These are phyloP conservation scores for Barnettozyma botsteinii DNA, from an alignment of 805 yeast genomes.

Conservation along the genomic window DNA sequence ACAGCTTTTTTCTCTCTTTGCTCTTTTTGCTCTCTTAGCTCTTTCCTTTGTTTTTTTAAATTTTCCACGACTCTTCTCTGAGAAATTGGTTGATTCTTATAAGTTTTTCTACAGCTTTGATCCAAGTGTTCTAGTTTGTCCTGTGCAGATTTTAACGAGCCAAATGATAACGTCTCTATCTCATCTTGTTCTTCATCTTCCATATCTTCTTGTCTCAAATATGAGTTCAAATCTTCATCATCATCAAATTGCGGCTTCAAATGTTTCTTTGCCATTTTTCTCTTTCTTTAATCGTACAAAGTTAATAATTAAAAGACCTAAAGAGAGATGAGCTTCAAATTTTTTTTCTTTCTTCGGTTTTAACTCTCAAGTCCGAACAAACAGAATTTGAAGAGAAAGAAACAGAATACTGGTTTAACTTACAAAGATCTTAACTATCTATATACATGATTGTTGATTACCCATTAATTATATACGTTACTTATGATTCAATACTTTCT, in stretches of 20 bases:
- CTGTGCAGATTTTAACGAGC: conserved; percentile 57
- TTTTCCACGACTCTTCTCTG: neutral
- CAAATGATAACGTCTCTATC: conserved; percentile 53
- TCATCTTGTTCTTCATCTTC: conserved; percentile 34
- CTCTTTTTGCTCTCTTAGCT: neutral
- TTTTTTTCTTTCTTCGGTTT: conserved; percentile 1
- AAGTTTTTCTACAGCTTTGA: too few relatives aligned
- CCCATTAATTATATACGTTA: neutral
- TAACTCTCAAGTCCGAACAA: neutral
- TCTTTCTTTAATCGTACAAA: too few relatives aligned
- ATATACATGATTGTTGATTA: conserved; percentile 2
- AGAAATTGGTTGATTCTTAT: conserved; percentile 1
- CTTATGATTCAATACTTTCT: conserved; percentile 52
- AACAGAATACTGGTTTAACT: neutral
- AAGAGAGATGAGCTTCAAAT: conserved; percentile 4
- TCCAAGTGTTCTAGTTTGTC: conserved; percentile 29
- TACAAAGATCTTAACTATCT: neutral
- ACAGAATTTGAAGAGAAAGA: neutral
- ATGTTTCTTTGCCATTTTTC: conserved; percentile 15
- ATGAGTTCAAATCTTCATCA: conserved; percentile 19
- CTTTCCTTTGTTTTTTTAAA: conserved; percentile 2
- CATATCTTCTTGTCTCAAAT: conserved; percentile 5
- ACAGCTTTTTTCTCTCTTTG: neutral
- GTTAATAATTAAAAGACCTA: neutral
- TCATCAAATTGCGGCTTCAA: conserved; percentile 16